Conservation (phyloP, 495 filamentous ascomycete genomes). For the Antarctomyces pellizariae region DNA sequence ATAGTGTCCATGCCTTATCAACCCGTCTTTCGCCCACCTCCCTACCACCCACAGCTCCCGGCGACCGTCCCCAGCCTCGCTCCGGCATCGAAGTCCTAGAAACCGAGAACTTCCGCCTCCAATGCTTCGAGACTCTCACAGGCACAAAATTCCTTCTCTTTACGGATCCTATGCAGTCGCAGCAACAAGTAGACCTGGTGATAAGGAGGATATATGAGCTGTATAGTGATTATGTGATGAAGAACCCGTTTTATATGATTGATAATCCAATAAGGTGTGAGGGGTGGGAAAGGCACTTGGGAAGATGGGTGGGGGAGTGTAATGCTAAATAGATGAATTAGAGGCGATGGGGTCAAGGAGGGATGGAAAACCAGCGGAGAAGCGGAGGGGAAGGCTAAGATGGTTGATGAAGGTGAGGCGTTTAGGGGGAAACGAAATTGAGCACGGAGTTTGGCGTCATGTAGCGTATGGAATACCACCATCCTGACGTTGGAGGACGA, state of each 20-base stretch:
- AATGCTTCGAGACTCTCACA: conserved; percentile 84
- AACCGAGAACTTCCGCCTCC: conserved; percentile 72
- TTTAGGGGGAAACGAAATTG: neutral
- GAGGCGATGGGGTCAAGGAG: conserved; percentile 19
- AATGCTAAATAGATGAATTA: conserved; percentile 20
- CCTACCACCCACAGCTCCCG: conserved; percentile 15
- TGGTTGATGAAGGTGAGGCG: neutral
- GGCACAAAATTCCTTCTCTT: conserved; percentile 92
- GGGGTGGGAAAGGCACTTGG: conserved; percentile 70
- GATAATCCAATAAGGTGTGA: conserved; percentile 97
- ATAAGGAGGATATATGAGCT: conserved; percentile 76
- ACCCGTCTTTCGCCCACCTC: conserved; percentile 42
- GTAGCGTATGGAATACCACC: too few relatives aligned
- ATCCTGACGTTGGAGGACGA: too few relatives aligned
- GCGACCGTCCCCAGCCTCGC: conserved; percentile 26
- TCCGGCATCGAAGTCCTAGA: conserved; percentile 79
- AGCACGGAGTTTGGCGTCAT: too few relatives aligned
- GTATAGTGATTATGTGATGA: conserved; percentile 95
- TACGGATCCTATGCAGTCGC: conserved; percentile 74
- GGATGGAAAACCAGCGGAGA: conserved; percentile 1
- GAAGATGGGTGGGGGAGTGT: conserved; percentile 40
- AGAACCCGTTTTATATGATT: conserved; percentile 93
- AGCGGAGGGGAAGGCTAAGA: neutral
- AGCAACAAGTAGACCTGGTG: conserved; percentile 62
- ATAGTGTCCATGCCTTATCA: conserved; percentile 74